Evolutionary conservation across 257 asterid species (phyloP), one percentile per base, ranked within the genome.

Genomic region (Solanum ahanhuiri): DNA sequence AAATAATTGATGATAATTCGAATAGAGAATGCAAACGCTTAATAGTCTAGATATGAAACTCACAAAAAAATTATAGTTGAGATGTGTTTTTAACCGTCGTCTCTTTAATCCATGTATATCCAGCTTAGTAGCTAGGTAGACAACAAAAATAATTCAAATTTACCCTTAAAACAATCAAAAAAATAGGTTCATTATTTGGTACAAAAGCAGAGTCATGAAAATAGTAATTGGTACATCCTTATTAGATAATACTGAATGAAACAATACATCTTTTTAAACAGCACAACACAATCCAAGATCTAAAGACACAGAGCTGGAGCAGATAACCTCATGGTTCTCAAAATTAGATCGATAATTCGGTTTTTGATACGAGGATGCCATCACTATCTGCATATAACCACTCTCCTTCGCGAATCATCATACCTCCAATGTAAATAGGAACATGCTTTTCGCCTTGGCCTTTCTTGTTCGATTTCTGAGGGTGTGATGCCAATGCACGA

Each of bases 311-410:
- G 9, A 63, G 23, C 1, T 37, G 37, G 8, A 25, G 15, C 43
- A 51, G 30, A 5, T 2, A 70, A 57, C 10, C 1, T 2, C 31
- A 45, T 20, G 18, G 15, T 76, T 39, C 31, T 76, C 83, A 41
- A 28, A 45, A 39, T 87, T 81, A 94, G 35, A 94, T 18, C 23
- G 93, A 94, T 57, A 96, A 93, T 91, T 96, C 96, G n/a, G 91
- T 89, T 92, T 90, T 93, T 25, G 98, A 96, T 25, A 95, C 84
- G 88, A 96, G 96, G 35, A 96, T 70, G 10, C 98, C 99, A 89
- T 96, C 99, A 87, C 92, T 90, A 89, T 96, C 98, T 11, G 99
- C 98, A 87, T 96, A 96, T 90, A 96, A 86, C 99, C 98, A 96
- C 88, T 96, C 99, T 12, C 97, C 99, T 51, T 92, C 94, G 5